Evolutionary conservation across 768 basidiomycete genomes (phyloP).

Genomic region (Hericium rajendrae): DNA sequence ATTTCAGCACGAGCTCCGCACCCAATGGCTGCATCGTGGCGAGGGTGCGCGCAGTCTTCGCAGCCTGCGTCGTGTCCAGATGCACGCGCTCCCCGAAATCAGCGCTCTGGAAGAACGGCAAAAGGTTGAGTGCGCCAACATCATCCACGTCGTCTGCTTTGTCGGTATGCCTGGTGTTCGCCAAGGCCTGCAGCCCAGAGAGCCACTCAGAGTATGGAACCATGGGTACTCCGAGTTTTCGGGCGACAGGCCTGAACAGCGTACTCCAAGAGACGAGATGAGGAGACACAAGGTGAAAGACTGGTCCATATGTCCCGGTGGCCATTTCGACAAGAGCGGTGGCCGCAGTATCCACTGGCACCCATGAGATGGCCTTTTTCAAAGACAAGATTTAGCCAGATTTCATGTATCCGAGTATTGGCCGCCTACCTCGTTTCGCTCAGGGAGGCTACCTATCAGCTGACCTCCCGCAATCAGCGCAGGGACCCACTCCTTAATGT

Average conservation of each 20-base stretch:
- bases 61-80: not conserved
- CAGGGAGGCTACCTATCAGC: not conserved
- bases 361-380: not conserved
- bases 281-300: slow-evolving; percentile 9
- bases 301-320: not conserved
- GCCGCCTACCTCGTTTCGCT: not conserved
- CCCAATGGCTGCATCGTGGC: too few relatives aligned
- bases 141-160: slow-evolving; percentile 2
- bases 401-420: not conserved
- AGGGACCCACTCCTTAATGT: slow-evolving; percentile 10
- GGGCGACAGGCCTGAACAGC: not conserved
- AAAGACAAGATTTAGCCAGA: not conserved
- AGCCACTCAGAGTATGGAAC: slow-evolving; percentile 2
- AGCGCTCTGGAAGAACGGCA: not conserved
- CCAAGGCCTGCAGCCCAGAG: not conserved
- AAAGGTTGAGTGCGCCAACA: slow-evolving; percentile 16
- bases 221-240: not conserved
- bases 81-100: not conserved
- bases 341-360: slow-evolving; percentile 7
- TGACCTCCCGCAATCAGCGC: not conserved
- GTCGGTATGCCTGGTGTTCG: not conserved
- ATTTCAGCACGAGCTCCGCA: too few relatives aligned
- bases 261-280: not conserved
- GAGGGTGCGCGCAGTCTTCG: not conserved
- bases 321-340: slow-evolving; percentile 3